Percentiles rank a stretch among this genome's conserved stretches.
phyloP scores from a whole-genome alignment of 2,329 filamentous ascomycete genomes.

The Cladosporium sp. region DNA sequence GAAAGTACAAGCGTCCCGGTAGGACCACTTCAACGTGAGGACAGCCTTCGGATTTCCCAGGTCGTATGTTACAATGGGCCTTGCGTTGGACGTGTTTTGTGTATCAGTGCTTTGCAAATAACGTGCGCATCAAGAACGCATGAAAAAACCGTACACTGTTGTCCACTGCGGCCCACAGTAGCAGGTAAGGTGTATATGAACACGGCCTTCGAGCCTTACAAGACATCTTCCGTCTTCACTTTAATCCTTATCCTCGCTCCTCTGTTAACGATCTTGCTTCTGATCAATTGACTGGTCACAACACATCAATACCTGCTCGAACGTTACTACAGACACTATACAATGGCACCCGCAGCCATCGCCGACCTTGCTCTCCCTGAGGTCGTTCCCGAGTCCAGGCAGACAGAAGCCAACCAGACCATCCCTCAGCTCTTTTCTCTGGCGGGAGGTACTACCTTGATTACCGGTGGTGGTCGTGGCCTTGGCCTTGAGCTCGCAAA shows the following conservation, averaged over 20 bases:
- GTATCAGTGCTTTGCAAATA: background rate
- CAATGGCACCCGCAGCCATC: slow-evolving; percentile 6
- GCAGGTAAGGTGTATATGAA: background rate
- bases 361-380: slow-evolving; percentile 7
- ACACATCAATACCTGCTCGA: no score
- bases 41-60: background rate
- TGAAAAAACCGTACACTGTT: background rate
- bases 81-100: background rate
- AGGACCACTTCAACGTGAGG: slow-evolving; percentile 1
- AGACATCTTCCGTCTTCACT: background rate
- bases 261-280: background rate
- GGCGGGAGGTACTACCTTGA: slow-evolving; percentile 16
- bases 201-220: background rate
- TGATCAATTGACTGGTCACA: background rate
- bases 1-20: background rate
- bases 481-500: slow-evolving; percentile 30
- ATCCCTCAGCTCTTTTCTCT: slow-evolving; percentile 13
- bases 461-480: slow-evolving; percentile 29
- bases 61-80: slow-evolving; percentile 2
- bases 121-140: background rate
- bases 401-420: slow-evolving; percentile 6
- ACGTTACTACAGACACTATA: background rate
- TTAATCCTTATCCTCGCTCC: background rate
- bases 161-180: background rate
- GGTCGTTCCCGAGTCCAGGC: background rate